A percentile compares a stretch with the other conserved stretches of the same genome.
Evolutionary conservation across 2,329 filamentous ascomycete genomes (phyloP).

Genomic region (Aspergillus fumigatus): DNA sequence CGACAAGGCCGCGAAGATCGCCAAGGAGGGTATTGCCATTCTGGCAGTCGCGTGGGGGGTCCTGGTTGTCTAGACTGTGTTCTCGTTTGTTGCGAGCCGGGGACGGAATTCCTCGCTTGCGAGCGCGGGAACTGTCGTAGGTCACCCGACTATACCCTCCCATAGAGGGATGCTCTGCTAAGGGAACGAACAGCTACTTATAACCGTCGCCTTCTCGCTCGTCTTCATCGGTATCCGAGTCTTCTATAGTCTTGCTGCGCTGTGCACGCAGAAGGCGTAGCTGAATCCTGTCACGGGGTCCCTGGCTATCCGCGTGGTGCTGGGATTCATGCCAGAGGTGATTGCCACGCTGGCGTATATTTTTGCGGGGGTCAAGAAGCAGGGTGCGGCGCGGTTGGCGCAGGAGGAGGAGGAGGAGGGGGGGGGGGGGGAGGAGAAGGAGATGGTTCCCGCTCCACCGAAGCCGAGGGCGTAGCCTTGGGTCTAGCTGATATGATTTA

Average conservation of each 20-base stretch:
- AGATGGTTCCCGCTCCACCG: not conserved
- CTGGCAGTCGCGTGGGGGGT: slow-evolving; percentile 8
- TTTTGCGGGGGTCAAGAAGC: slow-evolving; percentile 21
- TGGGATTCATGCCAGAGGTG: slow-evolving; percentile 25
- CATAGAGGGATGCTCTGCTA: not conserved
- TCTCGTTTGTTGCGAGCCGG: slow-evolving; percentile 4
- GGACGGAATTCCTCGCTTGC: not conserved
- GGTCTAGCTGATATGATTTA: not conserved
- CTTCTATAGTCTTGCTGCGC: slow-evolving; percentile 19
- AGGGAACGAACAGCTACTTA: not conserved
- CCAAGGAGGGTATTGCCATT: slow-evolving; percentile 13
- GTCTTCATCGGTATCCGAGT: slow-evolving; percentile 22
- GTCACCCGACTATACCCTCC: too few species aligned
- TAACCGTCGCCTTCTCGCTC: slow-evolving; percentile 4
- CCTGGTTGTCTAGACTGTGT: slow-evolving; percentile 5
- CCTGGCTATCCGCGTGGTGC: slow-evolving; percentile 17
- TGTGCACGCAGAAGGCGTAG: slow-evolving; percentile 12
- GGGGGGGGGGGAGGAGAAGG: not conserved
- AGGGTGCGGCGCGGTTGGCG: not conserved
- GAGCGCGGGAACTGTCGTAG: not conserved
- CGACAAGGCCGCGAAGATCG: slow-evolving; percentile 9
- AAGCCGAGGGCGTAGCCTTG: not conserved
- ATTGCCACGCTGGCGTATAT: slow-evolving; percentile 16
- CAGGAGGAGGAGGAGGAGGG: not conserved
- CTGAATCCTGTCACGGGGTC: slow-evolving; percentile 20